These are phyloP conservation scores for Cupressus sempervirens DNA, from an alignment of 75 land plant species.

Conservation along the genomic window DNA sequence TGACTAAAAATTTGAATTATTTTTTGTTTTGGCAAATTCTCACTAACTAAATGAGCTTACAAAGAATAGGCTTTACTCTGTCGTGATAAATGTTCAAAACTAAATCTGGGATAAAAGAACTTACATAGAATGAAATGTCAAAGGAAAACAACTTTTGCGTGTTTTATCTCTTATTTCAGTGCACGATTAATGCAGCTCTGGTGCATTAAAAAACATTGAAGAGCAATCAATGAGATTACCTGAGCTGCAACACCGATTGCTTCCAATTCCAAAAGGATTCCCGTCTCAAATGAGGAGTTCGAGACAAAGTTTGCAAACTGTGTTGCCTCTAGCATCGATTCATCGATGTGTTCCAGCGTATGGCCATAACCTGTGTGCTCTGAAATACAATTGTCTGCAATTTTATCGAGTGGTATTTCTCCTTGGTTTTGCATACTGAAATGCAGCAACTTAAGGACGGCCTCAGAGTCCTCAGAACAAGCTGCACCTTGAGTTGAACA, in stretches of 20 bases:
- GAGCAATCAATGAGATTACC: background rate
- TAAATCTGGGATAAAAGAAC: background rate
- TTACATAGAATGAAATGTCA: slow-evolving; percentile 22
- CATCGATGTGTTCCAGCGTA: background rate
- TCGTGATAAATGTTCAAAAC: too few species aligned
- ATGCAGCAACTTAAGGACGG: slow-evolving; percentile 48
- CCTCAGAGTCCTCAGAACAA: slow-evolving; percentile 34
- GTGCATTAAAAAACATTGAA: background rate
- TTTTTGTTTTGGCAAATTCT: background rate
- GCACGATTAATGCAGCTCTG: background rate
- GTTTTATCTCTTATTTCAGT: background rate
- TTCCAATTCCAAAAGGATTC: background rate
- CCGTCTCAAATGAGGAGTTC: background rate
- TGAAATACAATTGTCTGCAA: background rate
- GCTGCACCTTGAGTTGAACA: slow-evolving; percentile 27
- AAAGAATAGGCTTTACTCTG: too few species aligned
- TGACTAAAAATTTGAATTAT: background rate
- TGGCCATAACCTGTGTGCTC: background rate
- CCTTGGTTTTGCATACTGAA: background rate
- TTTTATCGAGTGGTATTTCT: background rate
- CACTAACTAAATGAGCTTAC: background rate
- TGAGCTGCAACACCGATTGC: slow-evolving; percentile 1
- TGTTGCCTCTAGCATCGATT: background rate
- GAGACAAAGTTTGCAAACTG: background rate
- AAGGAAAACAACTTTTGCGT: background rate